A percentile compares a stretch with the other conserved stretches of the same genome.
Evolutionary conservation across 352 stramenopile species (phyloP).

Genomic region (Pelagophyceae sp.): DNA sequence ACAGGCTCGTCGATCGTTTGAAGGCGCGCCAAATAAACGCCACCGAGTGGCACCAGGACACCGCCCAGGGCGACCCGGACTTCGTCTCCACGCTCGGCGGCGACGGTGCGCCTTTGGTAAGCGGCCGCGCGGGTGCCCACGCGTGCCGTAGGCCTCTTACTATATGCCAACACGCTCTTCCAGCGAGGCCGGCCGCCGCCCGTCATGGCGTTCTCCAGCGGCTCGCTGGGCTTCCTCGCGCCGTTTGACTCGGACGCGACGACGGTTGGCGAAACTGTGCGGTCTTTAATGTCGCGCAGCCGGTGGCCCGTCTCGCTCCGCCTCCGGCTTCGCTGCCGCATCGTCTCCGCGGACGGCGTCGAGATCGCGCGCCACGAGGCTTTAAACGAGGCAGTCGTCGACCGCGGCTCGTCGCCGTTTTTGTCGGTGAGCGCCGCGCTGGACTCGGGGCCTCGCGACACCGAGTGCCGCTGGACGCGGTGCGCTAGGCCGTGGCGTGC

Average conservation of each 20-base stretch:
- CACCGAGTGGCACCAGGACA: neutral
- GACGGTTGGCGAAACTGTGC: too few relatives aligned
- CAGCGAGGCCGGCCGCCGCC: slow-evolving; percentile 55
- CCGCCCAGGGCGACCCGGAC: neutral
- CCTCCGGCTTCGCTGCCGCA: slow-evolving; percentile 56
- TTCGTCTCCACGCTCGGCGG: slow-evolving; percentile 56
- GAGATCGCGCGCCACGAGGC: slow-evolving; percentile 65
- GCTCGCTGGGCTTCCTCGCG: slow-evolving; percentile 90
- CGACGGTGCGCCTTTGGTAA: too few relatives aligned
- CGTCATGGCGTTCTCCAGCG: slow-evolving; percentile 84
- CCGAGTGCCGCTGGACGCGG: too few relatives aligned
- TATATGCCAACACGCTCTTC: slow-evolving; percentile 64
- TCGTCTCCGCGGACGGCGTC: slow-evolving; percentile 46
- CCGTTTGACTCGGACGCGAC: slow-evolving; percentile 79
- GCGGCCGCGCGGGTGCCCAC: too few relatives aligned
- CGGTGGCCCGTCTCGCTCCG: slow-evolving; percentile 45
- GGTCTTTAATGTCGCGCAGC: slow-evolving; percentile 29
- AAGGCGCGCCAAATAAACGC: neutral
- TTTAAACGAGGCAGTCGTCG: slow-evolving; percentile 96
- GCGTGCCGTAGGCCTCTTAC: too few relatives aligned
- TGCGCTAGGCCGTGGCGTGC: slow-evolving; percentile 88
- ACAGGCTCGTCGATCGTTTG: neutral
- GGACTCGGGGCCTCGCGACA: too few relatives aligned
- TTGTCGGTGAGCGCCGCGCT: too few relatives aligned
- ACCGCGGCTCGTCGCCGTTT: slow-evolving; percentile 70